phyloP scores from a whole-genome alignment of 2,329 filamentous ascomycete genomes.

The Monosporascus cannonballus region DNA sequence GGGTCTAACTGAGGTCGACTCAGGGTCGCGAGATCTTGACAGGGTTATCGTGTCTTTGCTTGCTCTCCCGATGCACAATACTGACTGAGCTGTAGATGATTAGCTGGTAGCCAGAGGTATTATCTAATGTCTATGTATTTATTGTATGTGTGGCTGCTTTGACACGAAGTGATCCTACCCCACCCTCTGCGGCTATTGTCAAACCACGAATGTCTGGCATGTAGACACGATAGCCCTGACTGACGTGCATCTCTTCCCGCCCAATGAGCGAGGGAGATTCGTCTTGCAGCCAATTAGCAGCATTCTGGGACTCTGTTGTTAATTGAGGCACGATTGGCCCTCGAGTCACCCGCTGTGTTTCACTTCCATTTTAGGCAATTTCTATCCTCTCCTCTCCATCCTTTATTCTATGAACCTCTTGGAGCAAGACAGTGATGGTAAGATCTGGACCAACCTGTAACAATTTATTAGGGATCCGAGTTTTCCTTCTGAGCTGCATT shows the following conservation, averaged over 20 bases:
- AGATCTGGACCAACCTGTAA: neutral
- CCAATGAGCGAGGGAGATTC: conserved; percentile 8
- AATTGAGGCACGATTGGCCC: conserved; percentile 20
- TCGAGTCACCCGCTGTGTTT: conserved; percentile 20
- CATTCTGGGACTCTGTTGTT: conserved; percentile 16
- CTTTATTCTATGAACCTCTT: neutral
- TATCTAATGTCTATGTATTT: too few species aligned
- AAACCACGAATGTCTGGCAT: neutral
- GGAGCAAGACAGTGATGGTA: neutral
- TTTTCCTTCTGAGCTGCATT: neutral
- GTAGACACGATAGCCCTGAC: neutral
- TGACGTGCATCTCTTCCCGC: conserved; percentile 5
- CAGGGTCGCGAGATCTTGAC: neutral
- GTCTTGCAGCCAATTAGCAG: conserved; percentile 9
- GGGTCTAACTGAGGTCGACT: conserved; percentile 2
- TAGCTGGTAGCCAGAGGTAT: neutral
- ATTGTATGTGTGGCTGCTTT: neutral
- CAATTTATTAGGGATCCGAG: neutral
- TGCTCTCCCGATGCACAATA: neutral
- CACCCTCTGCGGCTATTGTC: neutral
- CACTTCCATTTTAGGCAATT: conserved; percentile 14
- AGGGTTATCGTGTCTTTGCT: neutral
- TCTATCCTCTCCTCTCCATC: conserved; percentile 3
- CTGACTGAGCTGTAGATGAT: neutral
- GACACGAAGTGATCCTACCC: neutral